These are phyloP conservation scores for Hippophae tibetana DNA, from an alignment of 306 rosid genomes.

Conservation along the genomic window DNA sequence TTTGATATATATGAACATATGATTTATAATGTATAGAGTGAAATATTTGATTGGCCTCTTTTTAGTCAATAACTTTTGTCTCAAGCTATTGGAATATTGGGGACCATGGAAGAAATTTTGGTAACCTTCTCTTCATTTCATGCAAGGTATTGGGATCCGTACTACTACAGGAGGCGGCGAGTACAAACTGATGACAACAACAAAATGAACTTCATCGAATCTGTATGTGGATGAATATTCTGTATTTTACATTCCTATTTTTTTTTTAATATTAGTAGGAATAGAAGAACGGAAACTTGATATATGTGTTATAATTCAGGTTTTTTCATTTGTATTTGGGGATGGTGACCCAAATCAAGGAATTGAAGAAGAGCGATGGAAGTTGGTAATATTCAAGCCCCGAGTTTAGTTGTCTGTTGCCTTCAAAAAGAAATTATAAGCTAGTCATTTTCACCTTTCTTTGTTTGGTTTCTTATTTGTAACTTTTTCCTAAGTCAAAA, in stretches of 20 bases:
- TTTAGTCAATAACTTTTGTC: not conserved
- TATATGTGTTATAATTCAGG: conserved; percentile 33
- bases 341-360: conserved; percentile 99
- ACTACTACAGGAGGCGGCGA: conserved; percentile 71
- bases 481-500: not conserved
- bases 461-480: conserved; percentile 7
- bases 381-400: conserved; percentile 98
- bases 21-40: not conserved
- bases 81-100: conserved; percentile 8
- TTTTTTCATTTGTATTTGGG: conserved; percentile 94
- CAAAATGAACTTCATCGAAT: conserved; percentile 83
- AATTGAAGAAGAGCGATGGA: conserved; percentile 99
- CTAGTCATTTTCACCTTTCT: conserved; percentile 12
- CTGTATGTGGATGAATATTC: conserved; percentile 49
- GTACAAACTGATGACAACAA: conserved; percentile 51
- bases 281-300: conserved; percentile 11
- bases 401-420: conserved; percentile 88
- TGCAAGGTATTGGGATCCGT: conserved; percentile 97
- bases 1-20: not conserved
- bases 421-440: conserved; percentile 22
- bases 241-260: conserved; percentile 2
- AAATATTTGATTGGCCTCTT: not conserved
- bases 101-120: conserved; percentile 19
- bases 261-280: not conserved
- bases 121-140: conserved; percentile 10